Base-by-base conservation (phyloP, 1,284 basidiomycete species). In the Athelia psychrophila region DNA sequence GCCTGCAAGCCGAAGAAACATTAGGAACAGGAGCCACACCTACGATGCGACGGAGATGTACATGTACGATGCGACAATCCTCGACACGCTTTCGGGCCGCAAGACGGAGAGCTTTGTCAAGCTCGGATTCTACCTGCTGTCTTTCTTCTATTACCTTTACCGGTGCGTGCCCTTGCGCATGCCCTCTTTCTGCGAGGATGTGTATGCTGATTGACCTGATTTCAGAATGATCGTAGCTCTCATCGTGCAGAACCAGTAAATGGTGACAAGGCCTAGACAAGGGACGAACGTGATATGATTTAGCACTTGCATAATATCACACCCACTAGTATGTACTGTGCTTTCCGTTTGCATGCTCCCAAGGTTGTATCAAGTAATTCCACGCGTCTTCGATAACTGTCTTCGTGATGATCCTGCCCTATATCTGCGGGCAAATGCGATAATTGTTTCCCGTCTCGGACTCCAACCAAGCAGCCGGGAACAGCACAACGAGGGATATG, bases 11-110 rank as follows among this genome's bases (percentile, higher is more conserved):
- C n/a, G n/a, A n/a, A n/a, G n/a, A n/a, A 98, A 95, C 74, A 93
- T 98, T 66, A 83, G 91, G 65, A 88, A 88, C 70, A 95, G 95
- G 66, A 91, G 91, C 65, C 95, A 98, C 74, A 96, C 98, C 91
- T 96, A 98, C 68, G 96, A 99, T 70, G 96, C 96, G 50, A 99
- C 97, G n/a, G n/a, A n/a, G n/a, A n/a, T n/a, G n/a, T n/a, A n/a
- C 74, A 96, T 98, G 91, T 96, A 98, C 68, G 96, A 99, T 70
- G 96, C 96, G 50, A 99, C 97, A 27, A 99, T 99, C 63, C 99
- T 99, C 82, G 83, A 97, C 60, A 96, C 96, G 56, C 74, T 99
- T 45, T 85, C 89, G 16, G 85, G 81, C 38, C 97, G 98, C 74
- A 99, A 99, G 78, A 98, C 95, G 69, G 95, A 97, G 75, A 88